Base-by-base conservation (phyloP, 495 filamentous ascomycete species). In the Neurospora sp. region DNA sequence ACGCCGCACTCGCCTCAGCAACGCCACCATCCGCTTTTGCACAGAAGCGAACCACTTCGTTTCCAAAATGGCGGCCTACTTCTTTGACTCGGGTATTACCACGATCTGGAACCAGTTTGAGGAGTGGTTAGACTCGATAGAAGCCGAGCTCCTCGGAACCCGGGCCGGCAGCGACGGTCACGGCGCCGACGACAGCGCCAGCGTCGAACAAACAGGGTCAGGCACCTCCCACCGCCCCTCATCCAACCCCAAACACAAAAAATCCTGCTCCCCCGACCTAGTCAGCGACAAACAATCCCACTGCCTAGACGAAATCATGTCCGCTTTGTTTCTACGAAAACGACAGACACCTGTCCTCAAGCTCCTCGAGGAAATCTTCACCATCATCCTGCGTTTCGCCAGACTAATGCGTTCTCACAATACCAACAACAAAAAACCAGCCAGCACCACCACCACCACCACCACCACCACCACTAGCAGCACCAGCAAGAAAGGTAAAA, bases 41-140 rank as follows among this genome's bases (percentile, higher is more conserved):
- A 84, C 91, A 40, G 92, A 97, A 74, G 90, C 93, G 0, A 89
- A 92, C 44, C 90, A 96, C 76, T 94, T 97, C 73, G 84, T 96
- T 31, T 81, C 85, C 8, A 86, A 88, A 9, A 75, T 97, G 1
- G 86, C 88, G 40, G 83, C 87, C 4, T 93, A 97, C 76, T 90
- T 93, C 78, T 93, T 94, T 72, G 91, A 94, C 40, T 86, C 89
- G 1, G 93, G 90, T 3, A 88, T 99, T 53, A 86, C 85, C 9
- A 85, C 84, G 5, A 88, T 87, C 1, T 97, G 95, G 94, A 78
- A 77, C 38, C 82, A 81, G 2, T 94, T 97, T 71, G 87, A 92
- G 74, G 73, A 78, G 1, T 90, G 88, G 71, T 83, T 97, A 10
- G 84, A 87, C 7, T 83, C 80, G 3, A 86, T 94, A 38, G 89